Base-by-base conservation (phyloP, 2,329 filamentous ascomycete species). In the Zymoseptoria pseudotritici region DNA sequence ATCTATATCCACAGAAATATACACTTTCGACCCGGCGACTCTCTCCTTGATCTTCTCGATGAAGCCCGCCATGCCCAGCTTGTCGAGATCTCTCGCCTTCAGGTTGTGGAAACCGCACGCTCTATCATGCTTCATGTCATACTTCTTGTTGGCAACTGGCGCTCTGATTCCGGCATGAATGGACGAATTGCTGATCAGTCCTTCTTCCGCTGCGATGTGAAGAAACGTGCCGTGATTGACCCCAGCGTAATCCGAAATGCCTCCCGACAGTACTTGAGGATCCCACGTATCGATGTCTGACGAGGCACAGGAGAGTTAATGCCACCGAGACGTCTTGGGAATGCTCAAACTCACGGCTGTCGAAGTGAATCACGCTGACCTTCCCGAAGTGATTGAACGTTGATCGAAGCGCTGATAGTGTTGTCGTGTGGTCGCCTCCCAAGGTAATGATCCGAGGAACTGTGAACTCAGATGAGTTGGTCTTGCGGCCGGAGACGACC, bases 131-230 rank as follows among this genome's bases (percentile, higher is more conserved):
- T 76, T 73, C 42, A 84, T 61, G 66, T 86, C 84, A 56, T 71
- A 71, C 60, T 80, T 79, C 20, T 72, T 75, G 11, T 80, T 77
- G 8, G 73, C 66, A 1, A 85, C 68, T 0, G 83, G 82, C 0
- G 79, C 83, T 49, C 84, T 77, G 62, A 86, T 85, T 0, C 84
- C 84, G n/a, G 81, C 84, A 69, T 86, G 84, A 19, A 86, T 79
- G 0, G 82, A 85, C 1, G 77, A 80, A 64, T 85, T 84, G 24
- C 75, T 74, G 59, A 86, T 81, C 52, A 86, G 72, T 0, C 82
- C 80, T 70, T 86, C 83, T 70, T 86, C 83, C 64, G 85, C 82
- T 0, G 83, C 83, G 46, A 85, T 82, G 63, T 86, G 82, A 13
- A 86, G 72, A 85, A 65, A 86, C 0, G 83, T 86, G 46, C 83